Evolutionary conservation across 108 stramenopile species (phyloP).

Genomic region (Aureococcus anophagefferens): DNA sequence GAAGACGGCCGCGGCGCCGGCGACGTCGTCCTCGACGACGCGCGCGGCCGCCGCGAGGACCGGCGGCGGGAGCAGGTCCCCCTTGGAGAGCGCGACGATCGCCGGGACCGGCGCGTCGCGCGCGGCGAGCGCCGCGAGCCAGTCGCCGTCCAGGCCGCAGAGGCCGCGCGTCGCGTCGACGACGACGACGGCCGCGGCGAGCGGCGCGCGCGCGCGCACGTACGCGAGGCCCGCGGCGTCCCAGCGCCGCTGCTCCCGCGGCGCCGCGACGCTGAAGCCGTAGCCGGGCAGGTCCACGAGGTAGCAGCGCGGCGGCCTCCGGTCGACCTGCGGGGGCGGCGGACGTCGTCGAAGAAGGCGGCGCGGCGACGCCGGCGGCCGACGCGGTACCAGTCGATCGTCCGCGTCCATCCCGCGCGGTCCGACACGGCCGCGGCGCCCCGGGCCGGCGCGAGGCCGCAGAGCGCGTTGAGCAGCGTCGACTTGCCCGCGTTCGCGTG

Average conservation of each 20-base stretch:
- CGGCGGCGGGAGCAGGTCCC: background rate
- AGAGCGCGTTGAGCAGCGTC: background rate
- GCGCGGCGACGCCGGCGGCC: too few relatives aligned
- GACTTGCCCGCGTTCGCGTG: background rate
- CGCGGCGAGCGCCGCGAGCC: background rate
- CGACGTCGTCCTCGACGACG: too few relatives aligned
- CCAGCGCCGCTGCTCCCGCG: background rate
- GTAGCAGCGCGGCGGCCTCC: background rate
- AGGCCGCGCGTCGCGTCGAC: background rate
- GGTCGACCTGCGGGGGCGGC: too few relatives aligned
- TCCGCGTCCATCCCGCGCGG: too few relatives aligned
- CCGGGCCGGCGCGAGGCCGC: background rate
- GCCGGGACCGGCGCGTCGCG: too few relatives aligned
- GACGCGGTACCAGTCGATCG: too few relatives aligned
- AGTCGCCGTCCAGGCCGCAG: background rate
- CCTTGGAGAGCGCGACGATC: background rate
- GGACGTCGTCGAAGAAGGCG: too few relatives aligned
- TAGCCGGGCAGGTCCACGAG: background rate
- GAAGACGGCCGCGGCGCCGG: too few relatives aligned
- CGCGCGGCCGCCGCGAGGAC: too few relatives aligned
- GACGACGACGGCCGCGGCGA: background rate
- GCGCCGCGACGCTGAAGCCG: background rate
- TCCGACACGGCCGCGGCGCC: background rate
- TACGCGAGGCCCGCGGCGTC: background rate
- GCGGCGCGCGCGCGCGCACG: background rate